Evolutionary conservation across 2,329 filamentous ascomycete species (phyloP), one percentile per base, ranked within the genome.

Genomic region (Cryphonectria parasitica): DNA sequence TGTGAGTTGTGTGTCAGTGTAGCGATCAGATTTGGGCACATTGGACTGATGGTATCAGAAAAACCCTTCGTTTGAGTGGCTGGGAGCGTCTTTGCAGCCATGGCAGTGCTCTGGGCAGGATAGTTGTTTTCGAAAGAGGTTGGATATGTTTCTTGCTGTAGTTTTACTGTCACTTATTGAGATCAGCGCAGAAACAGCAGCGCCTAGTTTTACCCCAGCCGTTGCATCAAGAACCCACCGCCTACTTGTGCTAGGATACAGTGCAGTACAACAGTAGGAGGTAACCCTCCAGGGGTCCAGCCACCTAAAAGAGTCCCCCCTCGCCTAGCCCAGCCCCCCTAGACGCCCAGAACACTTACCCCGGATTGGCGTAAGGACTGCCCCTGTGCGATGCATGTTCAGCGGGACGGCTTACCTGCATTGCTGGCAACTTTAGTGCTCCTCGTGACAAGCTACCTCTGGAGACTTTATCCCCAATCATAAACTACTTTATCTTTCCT

Each of bases 351-450:
- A 68, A 60, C 45, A 49, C 66, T 68, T 68, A 68, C 66, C 60
- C 60, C 43, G 66, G 66, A 68, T 68, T 68, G 66, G 66, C 66
- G 65, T 56, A 28, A 36, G 45, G 64, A 39, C 22, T 52, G 28
- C 64, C 64, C 64, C 64, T 54, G 28, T 25, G 43, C 22, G 31
- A 39, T 56, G 64, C 64, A 58, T 36, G 39, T 60, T 39, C 64
- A 39, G 64, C 64, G 41, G 54, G 39, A 56, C 25, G 34, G 64
- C 36, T 43, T n/a, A 8, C 36, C 36, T 66, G 64, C 64, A 41
- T 22, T 31, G 64, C 54, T 66, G 54, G 64, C 64, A 64, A 64
- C 63, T 64, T 34, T 64, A 64, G 63, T 25, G 63, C 63, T 28
- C 63, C 63, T 36, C 63, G 62, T 52, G 28, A 52, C 43, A 49